Evolutionary conservation across 805 yeast genomes (phyloP).

Genomic region (Monosporozyma siamensis): DNA sequence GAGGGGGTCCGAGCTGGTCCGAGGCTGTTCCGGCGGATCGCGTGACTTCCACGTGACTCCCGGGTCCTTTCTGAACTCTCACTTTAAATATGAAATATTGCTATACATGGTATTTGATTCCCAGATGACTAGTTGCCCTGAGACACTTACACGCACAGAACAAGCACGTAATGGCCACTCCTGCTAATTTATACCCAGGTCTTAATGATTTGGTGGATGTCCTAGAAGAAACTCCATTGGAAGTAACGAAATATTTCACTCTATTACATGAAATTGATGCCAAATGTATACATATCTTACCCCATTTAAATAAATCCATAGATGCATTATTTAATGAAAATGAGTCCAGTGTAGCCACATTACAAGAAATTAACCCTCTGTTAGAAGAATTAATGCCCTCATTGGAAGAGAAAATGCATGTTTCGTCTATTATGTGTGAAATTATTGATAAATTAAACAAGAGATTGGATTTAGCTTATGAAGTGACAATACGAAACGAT

Average conservation of each 20-base stretch:
- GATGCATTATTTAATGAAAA: slow-evolving; percentile 11
- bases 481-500: slow-evolving; percentile 50
- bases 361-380: slow-evolving; percentile 31
- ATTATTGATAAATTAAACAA: slow-evolving; percentile 56
- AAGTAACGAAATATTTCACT: slow-evolving; percentile 76
- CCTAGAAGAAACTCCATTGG: slow-evolving; percentile 80
- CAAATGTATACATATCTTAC: slow-evolving; percentile 70
- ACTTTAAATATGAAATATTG: too few species aligned
- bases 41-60: too few species aligned
- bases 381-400: slow-evolving; percentile 77
- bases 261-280: slow-evolving; percentile 89
- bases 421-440: slow-evolving; percentile 84
- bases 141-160: neutral
- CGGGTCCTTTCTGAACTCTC: too few species aligned
- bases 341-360: slow-evolving; percentile 19
- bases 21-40: too few species aligned
- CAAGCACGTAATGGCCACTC: slow-evolving; percentile 18
- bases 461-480: slow-evolving; percentile 74
- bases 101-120: too few species aligned
- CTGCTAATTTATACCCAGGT: slow-evolving; percentile 64
- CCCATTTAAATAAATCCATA: slow-evolving; percentile 43
- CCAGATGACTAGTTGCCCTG: too few species aligned
- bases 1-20: too few species aligned
- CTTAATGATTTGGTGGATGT: slow-evolving; percentile 87
- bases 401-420: slow-evolving; percentile 94